A percentile compares a stretch with the other conserved stretches of the same genome.
Evolutionary conservation across 1,139 yeast genomes (phyloP).

Genomic region (Taphrina sp.): DNA sequence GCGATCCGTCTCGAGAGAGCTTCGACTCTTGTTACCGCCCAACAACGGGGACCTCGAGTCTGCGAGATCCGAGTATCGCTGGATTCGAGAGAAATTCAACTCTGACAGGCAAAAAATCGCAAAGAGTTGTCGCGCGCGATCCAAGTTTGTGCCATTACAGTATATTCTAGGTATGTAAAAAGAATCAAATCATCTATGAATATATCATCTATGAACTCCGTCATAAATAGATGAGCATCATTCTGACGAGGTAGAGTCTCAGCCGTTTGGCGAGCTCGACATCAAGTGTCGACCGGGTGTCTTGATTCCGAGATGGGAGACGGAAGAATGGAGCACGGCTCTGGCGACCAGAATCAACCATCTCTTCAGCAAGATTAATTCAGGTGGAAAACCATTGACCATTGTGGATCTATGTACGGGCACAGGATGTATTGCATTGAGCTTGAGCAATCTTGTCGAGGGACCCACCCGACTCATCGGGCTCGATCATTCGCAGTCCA

Average conservation of each 20-base stretch:
- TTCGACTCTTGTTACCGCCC: constrained; percentile 1
- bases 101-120: constrained; percentile 38
- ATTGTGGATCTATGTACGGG: constrained; percentile 84
- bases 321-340: constrained; percentile 79
- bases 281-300: constrained; percentile 64
- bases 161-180: constrained; percentile 24
- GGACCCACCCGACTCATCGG: constrained; percentile 48
- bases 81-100: constrained; percentile 48
- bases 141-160: constrained; percentile 39
- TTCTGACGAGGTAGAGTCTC: constrained; percentile 72
- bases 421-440: constrained; percentile 77
- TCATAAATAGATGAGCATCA: constrained; percentile 56
- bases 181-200: constrained; percentile 48
- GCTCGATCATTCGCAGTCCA: constrained; percentile 60
- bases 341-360: constrained; percentile 45
- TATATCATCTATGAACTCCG: constrained; percentile 50
- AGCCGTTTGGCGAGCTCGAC: constrained; percentile 76
- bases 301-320: constrained; percentile 90
- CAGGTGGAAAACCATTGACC: constrained; percentile 37
- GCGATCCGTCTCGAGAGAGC: background rate
- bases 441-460: constrained; percentile 59
- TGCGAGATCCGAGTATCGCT: constrained; percentile 48
- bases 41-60: constrained; percentile 5
- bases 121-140: constrained; percentile 40
- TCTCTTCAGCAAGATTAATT: constrained; percentile 8